A percentile compares a stretch with the other conserved stretches of the same genome.
These are phyloP conservation scores for Suillus bovinus DNA, from an alignment of 768 basidiomycete species.

Conservation along the genomic window DNA sequence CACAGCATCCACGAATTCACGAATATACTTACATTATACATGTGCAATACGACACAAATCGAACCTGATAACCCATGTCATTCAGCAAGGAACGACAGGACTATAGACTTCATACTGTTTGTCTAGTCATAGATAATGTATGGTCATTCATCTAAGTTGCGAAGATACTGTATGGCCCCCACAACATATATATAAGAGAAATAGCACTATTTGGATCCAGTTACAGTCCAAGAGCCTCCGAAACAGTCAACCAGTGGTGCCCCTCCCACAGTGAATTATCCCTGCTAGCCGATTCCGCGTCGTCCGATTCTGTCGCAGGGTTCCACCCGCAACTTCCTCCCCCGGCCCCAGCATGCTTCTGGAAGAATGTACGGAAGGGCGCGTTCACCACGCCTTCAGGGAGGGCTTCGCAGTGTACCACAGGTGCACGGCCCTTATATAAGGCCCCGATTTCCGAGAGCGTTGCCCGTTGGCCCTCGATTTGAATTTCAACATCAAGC, in stretches of 20 bases:
- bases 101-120: neutral
- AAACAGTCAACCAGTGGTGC: slow-evolving; percentile 12
- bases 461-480: slow-evolving; percentile 18
- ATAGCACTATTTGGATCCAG: neutral
- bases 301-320: slow-evolving; percentile 6
- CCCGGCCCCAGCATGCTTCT: neutral
- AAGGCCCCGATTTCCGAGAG: slow-evolving; percentile 12
- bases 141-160: neutral
- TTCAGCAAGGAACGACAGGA: neutral
- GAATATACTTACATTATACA: neutral
- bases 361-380: neutral
- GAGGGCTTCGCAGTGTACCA: slow-evolving; percentile 9
- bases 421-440: slow-evolving; percentile 14
- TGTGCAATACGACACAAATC: neutral
- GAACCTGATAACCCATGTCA: neutral
- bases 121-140: neutral
- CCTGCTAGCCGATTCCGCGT: neutral
- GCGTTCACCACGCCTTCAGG: slow-evolving; percentile 5
- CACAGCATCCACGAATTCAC: neutral
- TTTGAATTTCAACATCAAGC: slow-evolving; percentile 11
- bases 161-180: neutral
- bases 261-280: slow-evolving; percentile 14
- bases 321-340: slow-evolving; percentile 8
- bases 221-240: slow-evolving; percentile 9
- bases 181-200: neutral